Evolutionary conservation across 108 stramenopile species (phyloP).

Genomic region (Nitzschia inconspicua): DNA sequence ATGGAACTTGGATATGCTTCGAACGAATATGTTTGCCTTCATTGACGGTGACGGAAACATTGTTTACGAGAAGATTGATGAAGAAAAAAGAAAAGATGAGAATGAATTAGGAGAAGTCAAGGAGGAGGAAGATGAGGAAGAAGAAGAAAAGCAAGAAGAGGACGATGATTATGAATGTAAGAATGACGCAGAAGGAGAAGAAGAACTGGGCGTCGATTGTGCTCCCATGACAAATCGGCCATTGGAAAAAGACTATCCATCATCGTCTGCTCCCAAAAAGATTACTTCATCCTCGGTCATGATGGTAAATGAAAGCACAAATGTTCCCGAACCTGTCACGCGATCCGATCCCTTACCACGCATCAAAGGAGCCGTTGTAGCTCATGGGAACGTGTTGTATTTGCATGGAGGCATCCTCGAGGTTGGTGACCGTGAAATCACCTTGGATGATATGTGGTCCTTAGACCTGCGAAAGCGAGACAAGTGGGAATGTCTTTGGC

Average conservation of each 20-base stretch:
- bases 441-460: slow-evolving; percentile 87
- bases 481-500: slow-evolving; percentile 80
- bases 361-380: slow-evolving; percentile 58
- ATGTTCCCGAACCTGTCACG: slow-evolving; percentile 57
- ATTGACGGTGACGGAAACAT: slow-evolving; percentile 87
- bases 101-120: slow-evolving; percentile 20
- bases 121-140: slow-evolving; percentile 13
- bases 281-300: slow-evolving; percentile 59
- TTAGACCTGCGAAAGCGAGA: slow-evolving; percentile 82
- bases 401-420: slow-evolving; percentile 84
- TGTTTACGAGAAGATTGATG: slow-evolving; percentile 79
- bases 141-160: slow-evolving; percentile 25
- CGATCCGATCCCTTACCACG: slow-evolving; percentile 78
- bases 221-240: not conserved
- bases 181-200: slow-evolving; percentile 43
- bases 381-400: slow-evolving; percentile 57
- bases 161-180: slow-evolving; percentile 30
- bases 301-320: slow-evolving; percentile 53
- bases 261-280: not conserved
- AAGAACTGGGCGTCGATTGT: slow-evolving; percentile 5
- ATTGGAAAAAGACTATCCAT: not conserved
- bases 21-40: slow-evolving; percentile 88
- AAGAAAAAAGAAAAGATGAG: slow-evolving; percentile 21
- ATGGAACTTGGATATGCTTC: slow-evolving; percentile 79
- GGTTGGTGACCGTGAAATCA: slow-evolving; percentile 89